These are phyloP conservation scores for Eragrostis curvula DNA, from an alignment of 176 grass and related monocot species.

Conservation along the genomic window DNA sequence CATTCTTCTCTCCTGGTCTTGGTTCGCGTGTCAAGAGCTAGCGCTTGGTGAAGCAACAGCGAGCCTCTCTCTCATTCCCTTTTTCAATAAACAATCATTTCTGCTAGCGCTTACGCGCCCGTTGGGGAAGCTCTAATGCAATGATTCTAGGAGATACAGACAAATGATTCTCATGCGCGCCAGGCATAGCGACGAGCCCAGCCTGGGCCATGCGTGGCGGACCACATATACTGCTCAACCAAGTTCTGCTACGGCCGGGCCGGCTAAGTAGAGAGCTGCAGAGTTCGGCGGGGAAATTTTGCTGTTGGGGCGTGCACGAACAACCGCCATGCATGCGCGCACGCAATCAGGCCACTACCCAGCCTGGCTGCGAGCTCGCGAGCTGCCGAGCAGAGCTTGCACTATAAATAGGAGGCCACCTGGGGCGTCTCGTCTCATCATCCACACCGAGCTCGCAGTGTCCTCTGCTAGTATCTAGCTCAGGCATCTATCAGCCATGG, in stretches of 20 bases:
- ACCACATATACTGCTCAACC: constrained; percentile 29
- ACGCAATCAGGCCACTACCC: background rate
- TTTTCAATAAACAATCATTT: too few species aligned
- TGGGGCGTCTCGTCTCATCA: background rate
- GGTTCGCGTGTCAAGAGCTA: too few species aligned
- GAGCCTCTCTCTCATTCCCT: too few species aligned
- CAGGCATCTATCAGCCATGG: constrained; percentile 13
- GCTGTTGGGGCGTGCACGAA: constrained; percentile 3
- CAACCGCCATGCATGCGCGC: constrained; percentile 11
- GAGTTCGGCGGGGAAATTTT: constrained; percentile 45
- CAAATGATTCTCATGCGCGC: background rate
- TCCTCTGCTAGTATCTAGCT: background rate
- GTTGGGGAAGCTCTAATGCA: too few species aligned
- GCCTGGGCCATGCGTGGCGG: too few species aligned
- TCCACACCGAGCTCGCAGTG: background rate
- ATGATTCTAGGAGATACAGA: background rate
- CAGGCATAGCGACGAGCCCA: constrained; percentile 2
- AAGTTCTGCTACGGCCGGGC: background rate
- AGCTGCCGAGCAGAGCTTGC: background rate
- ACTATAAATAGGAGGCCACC: constrained; percentile 24
- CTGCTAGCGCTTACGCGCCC: too few species aligned
- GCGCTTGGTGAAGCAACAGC: too few species aligned
- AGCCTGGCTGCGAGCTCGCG: background rate
- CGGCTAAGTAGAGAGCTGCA: background rate
- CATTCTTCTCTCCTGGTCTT: too few species aligned